Evolutionary conservation across 31 red algal species (phyloP), one percentile per base, ranked within the genome.

Genomic region (Odonthalia washingtoniensis): DNA sequence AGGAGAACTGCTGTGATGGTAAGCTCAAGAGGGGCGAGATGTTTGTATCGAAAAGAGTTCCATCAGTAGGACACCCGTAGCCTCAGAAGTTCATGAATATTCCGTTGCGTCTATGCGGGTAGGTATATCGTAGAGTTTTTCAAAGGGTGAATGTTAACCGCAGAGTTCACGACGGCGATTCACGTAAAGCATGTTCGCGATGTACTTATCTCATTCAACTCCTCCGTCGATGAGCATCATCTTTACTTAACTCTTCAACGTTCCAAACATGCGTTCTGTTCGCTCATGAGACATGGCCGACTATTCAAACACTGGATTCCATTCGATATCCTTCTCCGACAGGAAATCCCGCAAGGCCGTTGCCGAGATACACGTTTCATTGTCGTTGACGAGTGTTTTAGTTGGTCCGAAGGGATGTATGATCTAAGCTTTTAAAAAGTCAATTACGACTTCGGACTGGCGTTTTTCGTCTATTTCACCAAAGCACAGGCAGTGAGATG

Each of bases 211-310:
- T 21, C 49, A 57, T 14, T 14, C 9, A 57, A 9, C 9, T 21
- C 49, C 49, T 21, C 21, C 21, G 21, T 57, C 49, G 21, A 9
- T 57, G 12, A 57, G 12, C 21, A 57, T 14, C 12, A 9, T 9
- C 9, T 21, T 21, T 14, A 57, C 21, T 9, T 21, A 9, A 21
- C 21, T 9, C 34, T 70, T 70, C 66, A 70, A 21, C 12, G 66
- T 34, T 28, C 66, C 66, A 37, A 70, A 9, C 34, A 70, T 70
- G 16, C 66, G 66, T 70, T 70, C 66, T 6, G 66, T 32, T 28
- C 66, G 9, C 31, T 27, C 34, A 37, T 70, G 9, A 28, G 28
- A 70, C 34, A 70, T 34, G 14, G 66, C 14, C 12, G 66, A 9
- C 12, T 28, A 70, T 12, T 12, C 66, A 32, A 12, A 12, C 9